These are phyloP conservation scores for Hebeloma cylindrosporum DNA, from an alignment of 768 basidiomycete species.

Conservation along the genomic window DNA sequence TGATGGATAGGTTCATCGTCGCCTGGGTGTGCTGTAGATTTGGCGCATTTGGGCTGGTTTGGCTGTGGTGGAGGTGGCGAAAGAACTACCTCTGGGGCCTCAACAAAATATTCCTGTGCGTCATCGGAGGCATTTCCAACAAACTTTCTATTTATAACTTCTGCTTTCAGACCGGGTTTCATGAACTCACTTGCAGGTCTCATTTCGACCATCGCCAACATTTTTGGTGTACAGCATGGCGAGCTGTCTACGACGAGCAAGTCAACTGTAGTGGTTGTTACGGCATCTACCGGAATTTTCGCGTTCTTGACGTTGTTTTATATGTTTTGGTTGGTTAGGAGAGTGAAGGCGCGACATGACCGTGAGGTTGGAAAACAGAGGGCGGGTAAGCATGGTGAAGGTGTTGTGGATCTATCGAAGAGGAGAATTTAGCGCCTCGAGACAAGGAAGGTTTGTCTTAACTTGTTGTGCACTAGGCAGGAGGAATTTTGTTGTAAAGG, in stretches of 20 bases:
- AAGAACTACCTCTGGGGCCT: conserved; percentile 59
- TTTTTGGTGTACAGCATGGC: conserved; percentile 51
- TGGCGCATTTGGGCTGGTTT: conserved; percentile 54
- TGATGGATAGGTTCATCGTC: conserved; percentile 44
- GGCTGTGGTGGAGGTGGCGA: conserved; percentile 61
- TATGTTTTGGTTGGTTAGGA: conserved; percentile 40
- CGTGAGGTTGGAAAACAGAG: conserved; percentile 23
- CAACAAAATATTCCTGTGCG: conserved; percentile 58
- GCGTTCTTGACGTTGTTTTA: conserved; percentile 42
- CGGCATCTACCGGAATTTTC: conserved; percentile 37
- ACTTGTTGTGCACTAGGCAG: too few relatives aligned
- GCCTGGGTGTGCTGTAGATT: conserved; percentile 57
- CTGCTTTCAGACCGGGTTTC: conserved; percentile 46
- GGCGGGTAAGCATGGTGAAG: conserved; percentile 26
- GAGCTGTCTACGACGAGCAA: conserved; percentile 42
- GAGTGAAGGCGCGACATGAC: conserved; percentile 26
- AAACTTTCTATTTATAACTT: not conserved
- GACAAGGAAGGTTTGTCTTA: too few relatives aligned
- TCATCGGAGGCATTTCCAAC: conserved; percentile 11
- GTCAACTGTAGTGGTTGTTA: conserved; percentile 50
- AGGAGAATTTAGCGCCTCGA: conserved; percentile 9
- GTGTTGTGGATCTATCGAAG: conserved; percentile 23
- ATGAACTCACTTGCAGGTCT: conserved; percentile 58
- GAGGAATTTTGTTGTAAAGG: too few relatives aligned
- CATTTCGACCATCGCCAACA: conserved; percentile 51